Evolutionary conservation across 2,329 filamentous ascomycete species (phyloP).

Genomic region (Alternaria sp.): DNA sequence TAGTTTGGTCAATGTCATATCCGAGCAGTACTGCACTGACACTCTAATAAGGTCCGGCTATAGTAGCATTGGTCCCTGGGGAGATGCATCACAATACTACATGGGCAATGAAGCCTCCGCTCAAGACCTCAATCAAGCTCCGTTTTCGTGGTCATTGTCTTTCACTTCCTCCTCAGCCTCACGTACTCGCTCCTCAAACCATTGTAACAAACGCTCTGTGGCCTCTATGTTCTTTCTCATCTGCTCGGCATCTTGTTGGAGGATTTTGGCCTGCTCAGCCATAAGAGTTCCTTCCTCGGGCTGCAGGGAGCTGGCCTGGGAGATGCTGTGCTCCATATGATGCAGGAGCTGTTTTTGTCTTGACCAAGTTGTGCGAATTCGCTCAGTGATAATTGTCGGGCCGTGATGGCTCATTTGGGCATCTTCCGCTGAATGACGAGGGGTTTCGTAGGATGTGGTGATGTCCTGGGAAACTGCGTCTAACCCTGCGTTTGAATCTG

Average conservation of each 20-base stretch:
- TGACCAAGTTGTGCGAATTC: slow-evolving; percentile 16
- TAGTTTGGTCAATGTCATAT: neutral
- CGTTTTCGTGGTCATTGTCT: neutral
- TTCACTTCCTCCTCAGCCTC: slow-evolving; percentile 20
- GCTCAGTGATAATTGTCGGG: slow-evolving; percentile 14
- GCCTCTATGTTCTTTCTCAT: slow-evolving; percentile 25
- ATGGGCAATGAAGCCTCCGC: neutral
- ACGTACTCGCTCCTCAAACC: slow-evolving; percentile 24
- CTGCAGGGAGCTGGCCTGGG: slow-evolving; percentile 9
- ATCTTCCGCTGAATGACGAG: neutral
- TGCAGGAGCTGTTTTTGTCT: slow-evolving; percentile 18
- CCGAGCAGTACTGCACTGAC: neutral
- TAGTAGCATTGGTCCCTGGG: neutral
- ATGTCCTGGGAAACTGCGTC: neutral
- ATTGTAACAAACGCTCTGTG: slow-evolving; percentile 27
- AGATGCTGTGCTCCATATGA: slow-evolving; percentile 10
- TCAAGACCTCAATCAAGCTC: neutral
- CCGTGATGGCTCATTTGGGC: slow-evolving; percentile 1
- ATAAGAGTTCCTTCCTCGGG: slow-evolving; percentile 9
- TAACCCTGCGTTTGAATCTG: neutral
- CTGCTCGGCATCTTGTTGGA: slow-evolving; percentile 12
- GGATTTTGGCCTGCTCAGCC: slow-evolving; percentile 6
- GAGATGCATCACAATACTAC: neutral
- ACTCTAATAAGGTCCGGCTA: neutral
- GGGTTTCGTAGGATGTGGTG: neutral